These are phyloP conservation scores for Malbranchea zuffiana DNA, from an alignment of 2,329 filamentous ascomycete genomes.

Conservation along the genomic window DNA sequence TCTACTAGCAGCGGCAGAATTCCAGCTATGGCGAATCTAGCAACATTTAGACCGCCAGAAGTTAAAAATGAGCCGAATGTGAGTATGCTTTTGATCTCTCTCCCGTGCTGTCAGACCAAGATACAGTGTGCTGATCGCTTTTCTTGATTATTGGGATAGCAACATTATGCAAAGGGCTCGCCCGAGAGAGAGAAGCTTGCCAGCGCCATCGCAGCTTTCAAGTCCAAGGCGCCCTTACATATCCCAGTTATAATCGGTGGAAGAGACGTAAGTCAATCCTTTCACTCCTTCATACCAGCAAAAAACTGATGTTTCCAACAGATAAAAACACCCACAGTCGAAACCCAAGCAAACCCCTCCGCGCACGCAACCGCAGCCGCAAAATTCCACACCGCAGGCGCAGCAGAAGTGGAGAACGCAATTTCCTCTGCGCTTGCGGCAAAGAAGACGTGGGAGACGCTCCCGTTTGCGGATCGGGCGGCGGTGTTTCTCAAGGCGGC, in stretches of 20 bases:
- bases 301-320: constrained; percentile 9
- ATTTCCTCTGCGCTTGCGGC: constrained; percentile 80
- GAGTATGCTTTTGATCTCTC: constrained; percentile 30
- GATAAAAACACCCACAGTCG: constrained; percentile 22
- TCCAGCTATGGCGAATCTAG: constrained; percentile 46
- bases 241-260: constrained; percentile 78
- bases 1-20: no score
- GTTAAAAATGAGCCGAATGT: constrained; percentile 95
- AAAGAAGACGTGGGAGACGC: constrained; percentile 71
- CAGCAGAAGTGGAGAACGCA: constrained; percentile 63
- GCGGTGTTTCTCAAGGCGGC: constrained; percentile 94
- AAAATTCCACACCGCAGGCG: constrained; percentile 70
- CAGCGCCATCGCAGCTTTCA: constrained; percentile 59
- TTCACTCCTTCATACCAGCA: background rate
- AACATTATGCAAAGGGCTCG: constrained; percentile 80
- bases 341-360: constrained; percentile 66
- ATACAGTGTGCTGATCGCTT: constrained; percentile 5
- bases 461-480: constrained; percentile 83
- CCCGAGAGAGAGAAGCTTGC: constrained; percentile 65
- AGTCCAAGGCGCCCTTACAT: constrained; percentile 58
- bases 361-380: constrained; percentile 68
- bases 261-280: constrained; percentile 51
- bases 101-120: constrained; percentile 2
- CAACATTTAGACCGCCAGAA: constrained; percentile 76
- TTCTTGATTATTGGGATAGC: constrained; percentile 40